Evolutionary conservation across 2,329 filamentous ascomycete species (phyloP), one percentile per base, ranked within the genome.

Genomic region (Macroventuria anomochaeta): DNA sequence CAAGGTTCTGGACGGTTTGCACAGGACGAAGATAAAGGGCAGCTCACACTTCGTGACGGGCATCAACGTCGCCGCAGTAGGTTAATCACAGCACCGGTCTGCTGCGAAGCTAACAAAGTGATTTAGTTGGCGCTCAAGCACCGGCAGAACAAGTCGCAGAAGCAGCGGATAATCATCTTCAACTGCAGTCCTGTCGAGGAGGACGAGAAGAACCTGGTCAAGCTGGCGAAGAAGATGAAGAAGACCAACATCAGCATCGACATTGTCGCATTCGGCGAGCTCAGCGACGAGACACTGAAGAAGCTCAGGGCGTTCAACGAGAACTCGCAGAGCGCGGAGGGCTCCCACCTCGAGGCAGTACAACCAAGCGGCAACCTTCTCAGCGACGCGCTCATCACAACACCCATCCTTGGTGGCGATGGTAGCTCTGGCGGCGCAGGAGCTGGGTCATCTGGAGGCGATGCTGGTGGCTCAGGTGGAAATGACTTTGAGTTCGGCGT

Each of bases 181-280:
- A 89, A 93, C 60, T 99, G 95, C 83, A 96, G 92, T 34, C 90
- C 93, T 23, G 88, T 97, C 70, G 84, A 87, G 58, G 95, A 99
- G 72, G 88, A 91, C 61, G 90, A 97, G 76, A 95, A 95, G 79
- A 86, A 89, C 47, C 85, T 99, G 43, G 85, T 93, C 58, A 90
- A 91, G 72, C 84, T 99, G 25, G 93, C 95, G 37, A 96, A 95
- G 81, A 96, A 95, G 80, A 97, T 97, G 92, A 99, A 97, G 86
- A 99, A 99, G 84, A 89, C 88, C 76, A 93, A 90, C 71, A 90
- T 96, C 56, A 90, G 88, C 57, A 90, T 99, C 71, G 95, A 99
- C 76, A 93, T 99, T 70, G 85, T 99, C 57, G 86, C 93, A 39
- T 99, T 99, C 69, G 95, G 95, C 64, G 93, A 99, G 68, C 84